These are phyloP conservation scores for Rosellinia necatrix DNA, from an alignment of 2,329 filamentous ascomycete species.

Conservation along the genomic window DNA sequence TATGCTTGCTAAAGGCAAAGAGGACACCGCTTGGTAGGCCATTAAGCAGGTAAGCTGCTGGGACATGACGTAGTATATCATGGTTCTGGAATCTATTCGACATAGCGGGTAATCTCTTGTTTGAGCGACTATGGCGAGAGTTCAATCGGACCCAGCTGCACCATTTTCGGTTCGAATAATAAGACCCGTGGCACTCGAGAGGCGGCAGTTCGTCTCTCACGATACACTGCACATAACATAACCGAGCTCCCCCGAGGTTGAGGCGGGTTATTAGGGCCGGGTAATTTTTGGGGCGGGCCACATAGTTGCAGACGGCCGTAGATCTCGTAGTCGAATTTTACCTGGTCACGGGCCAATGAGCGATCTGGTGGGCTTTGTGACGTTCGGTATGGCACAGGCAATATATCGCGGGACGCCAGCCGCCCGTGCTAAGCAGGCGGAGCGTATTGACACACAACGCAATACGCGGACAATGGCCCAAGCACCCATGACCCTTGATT, in stretches of 20 bases:
- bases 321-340: not conserved
- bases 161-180: not conserved
- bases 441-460: no score
- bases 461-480: no score
- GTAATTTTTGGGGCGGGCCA: conserved; percentile 12
- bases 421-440: not conserved
- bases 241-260: not conserved
- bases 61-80: no score
- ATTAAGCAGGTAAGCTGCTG: no score
- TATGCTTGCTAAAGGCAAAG: no score
- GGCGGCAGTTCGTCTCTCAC: conserved; percentile 1
- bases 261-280: conserved; percentile 7
- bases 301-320: not conserved
- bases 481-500: no score
- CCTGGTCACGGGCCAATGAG: not conserved
- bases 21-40: not conserved
- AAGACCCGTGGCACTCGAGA: not conserved
- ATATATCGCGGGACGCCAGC: conserved; percentile 17
- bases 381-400: conserved; percentile 2
- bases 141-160: not conserved
- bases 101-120: conserved; percentile 3
- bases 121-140: not conserved
- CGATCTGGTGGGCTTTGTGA: not conserved
- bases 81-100: not conserved
- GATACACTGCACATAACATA: not conserved